Evolutionary conservation across 768 basidiomycete genomes (phyloP), one percentile per base, ranked within the genome.

Genomic region (Kwoniella bestiolae): DNA sequence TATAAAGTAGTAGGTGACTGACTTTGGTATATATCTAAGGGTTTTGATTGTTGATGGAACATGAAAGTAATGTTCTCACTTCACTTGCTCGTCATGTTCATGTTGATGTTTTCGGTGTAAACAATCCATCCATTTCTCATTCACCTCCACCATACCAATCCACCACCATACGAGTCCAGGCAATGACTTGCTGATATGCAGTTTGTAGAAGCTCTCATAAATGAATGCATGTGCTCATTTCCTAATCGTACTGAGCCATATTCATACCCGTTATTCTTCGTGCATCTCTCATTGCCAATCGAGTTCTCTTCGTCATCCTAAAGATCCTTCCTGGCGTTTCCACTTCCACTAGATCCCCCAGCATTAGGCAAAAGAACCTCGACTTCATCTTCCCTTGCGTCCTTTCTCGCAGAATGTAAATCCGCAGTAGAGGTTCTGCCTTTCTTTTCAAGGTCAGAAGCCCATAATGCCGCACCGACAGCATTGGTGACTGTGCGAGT

Each of bases 391-490:
- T 56, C 62, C 49, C 25, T 53, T 14, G 21, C 46, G 59, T 31
- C 44, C 44, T 56, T 35, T 23, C 32, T n/a, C 21, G 49, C 60
- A 34, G 23, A 35, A 14, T 51, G 50, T 26, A 51, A 26, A 29
- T 55, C 32, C 14, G 49, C 11, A 38, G 60, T 34, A 41, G 64
- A 35, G 29, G 34, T 44, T 29, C 32, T 59, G 41, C 59, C 57
- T 56, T 72, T 77, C 59, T 82, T 84, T 79, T 91, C 89, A n/a
- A 90, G 59, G 50, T 88, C 85, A 28, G 85, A 85, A 0, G 88
- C 89, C 88, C 88, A 91, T 7, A 91, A 80, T 9, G 89, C 89
- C 0, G 88, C 89, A 25, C 89, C 89, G 25, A 89, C 86, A 1
- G 86, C 85, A 23, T 85, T 86, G 0, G 88, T 87, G 75, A 89